Evolutionary conservation across 345 rosid genomes (phyloP).

Genomic region (Arabidopsis suecica): DNA sequence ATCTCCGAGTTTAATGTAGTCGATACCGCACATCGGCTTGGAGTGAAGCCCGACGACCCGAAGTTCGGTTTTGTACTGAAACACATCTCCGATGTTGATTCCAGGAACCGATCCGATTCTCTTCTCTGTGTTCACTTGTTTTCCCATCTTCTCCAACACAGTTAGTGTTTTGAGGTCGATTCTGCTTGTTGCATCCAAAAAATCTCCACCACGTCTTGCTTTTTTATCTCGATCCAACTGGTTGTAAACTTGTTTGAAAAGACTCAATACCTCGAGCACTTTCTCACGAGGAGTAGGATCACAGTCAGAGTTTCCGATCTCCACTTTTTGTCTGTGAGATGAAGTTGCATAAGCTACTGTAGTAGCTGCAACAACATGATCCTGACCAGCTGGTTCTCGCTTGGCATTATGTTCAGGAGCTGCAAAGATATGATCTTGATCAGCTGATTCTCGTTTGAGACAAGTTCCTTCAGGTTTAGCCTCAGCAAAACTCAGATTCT

Average conservation of each 20-base stretch:
- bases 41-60: conserved; percentile 79
- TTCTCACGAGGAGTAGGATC: conserved; percentile 31
- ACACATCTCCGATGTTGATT: conserved; percentile 81
- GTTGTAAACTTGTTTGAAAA: conserved; percentile 61
- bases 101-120: conserved; percentile 80
- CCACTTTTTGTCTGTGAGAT: not conserved
- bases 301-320: not conserved
- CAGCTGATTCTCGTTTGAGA: not conserved
- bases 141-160: conserved; percentile 57
- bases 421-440: not conserved
- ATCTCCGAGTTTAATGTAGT: conserved; percentile 54
- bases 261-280: conserved; percentile 68
- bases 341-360: not conserved
- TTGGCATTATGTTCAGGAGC: not conserved
- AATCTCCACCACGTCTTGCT: conserved; percentile 46
- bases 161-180: conserved; percentile 58
- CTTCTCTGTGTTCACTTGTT: conserved; percentile 50
- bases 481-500: not conserved
- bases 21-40: conserved; percentile 74
- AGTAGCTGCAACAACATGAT: not conserved
- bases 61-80: conserved; percentile 78
- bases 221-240: conserved; percentile 68
- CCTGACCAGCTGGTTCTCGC: not conserved
- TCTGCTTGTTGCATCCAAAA: conserved; percentile 45
- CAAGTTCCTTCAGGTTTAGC: not conserved